phyloP scores from a whole-genome alignment of 2,329 filamentous ascomycete species.

The Alternaria brassicicola region DNA sequence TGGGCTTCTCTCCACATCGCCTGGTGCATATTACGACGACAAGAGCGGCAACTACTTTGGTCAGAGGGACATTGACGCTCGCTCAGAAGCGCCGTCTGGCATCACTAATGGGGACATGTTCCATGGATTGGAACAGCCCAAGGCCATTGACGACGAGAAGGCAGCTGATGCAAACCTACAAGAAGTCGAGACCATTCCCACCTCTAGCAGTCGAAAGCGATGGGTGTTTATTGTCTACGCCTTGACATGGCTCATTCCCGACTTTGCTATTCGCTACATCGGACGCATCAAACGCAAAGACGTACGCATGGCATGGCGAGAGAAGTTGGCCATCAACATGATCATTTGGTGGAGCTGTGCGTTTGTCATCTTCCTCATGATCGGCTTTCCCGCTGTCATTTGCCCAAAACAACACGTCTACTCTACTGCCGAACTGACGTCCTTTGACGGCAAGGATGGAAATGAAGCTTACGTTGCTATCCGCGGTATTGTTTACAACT shows the following conservation, averaged over 20 bases:
- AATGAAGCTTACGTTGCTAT: constrained; percentile 75
- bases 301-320: constrained; percentile 89
- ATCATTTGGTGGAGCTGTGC: constrained; percentile 90
- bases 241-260: constrained; percentile 86
- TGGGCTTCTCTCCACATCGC: constrained; percentile 60
- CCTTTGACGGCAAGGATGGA: constrained; percentile 73
- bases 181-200: constrained; percentile 83
- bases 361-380: constrained; percentile 83
- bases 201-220: constrained; percentile 81
- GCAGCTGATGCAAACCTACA: constrained; percentile 88
- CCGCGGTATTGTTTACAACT: constrained; percentile 86
- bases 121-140: constrained; percentile 89
- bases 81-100: constrained; percentile 93
- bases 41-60: constrained; percentile 84
- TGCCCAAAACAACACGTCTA: constrained; percentile 92
- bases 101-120: constrained; percentile 95
- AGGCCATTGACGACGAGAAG: constrained; percentile 94
- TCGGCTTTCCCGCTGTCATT: constrained; percentile 84
- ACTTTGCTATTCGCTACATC: constrained; percentile 76
- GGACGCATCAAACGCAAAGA: constrained; percentile 92
- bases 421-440: constrained; percentile 75
- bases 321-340: constrained; percentile 97
- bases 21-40: constrained; percentile 72
- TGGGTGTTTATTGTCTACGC: constrained; percentile 86
- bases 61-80: constrained; percentile 76